Evolutionary conservation across 73 alveolate genomes (phyloP), one percentile per base, ranked within the genome.

Genomic region (Paramecium pentaurelia): DNA sequence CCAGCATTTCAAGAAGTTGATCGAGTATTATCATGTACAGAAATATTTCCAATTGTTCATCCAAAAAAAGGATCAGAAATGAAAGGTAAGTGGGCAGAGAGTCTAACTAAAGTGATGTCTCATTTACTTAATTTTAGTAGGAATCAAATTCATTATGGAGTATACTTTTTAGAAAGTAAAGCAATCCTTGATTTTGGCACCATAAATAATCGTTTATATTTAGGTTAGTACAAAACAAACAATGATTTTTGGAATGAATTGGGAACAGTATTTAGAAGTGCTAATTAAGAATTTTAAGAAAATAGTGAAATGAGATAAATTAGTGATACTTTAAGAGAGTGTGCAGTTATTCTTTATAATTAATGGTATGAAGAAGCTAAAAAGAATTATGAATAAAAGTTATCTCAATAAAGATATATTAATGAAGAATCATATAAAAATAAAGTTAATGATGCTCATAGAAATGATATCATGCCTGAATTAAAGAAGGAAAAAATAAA

Each of bases 1-100:
- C 92, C 94, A 12, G 77, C 94, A 58, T 89, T 45, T 54, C 16
- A 38, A 71, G 94, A 89, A 71, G 94, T 89, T 12, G 94, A 89
- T 71, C 90, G 94, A 45, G 60, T 89, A 40, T 45, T 89, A 40
- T 60, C 86, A 32, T 89, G 94, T 30, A 95, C 98, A 22, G 93
- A 86, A 25, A 77, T 97, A 44, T 96, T 97, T 91, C 98, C 97
- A 0, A 97, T 97, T 27, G 94, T 97, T 8, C 99, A 97, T 83
- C 99, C 99, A 12, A 60, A 96, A 28, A 93, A 97, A 49, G 97
- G 98, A 27, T 77, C 92, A 51, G 94, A 58, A 47, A 92, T 96
- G 27, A 70, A 70, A 64, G 98, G 97, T 18, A 93, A 91, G 84
- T 96, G 98, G 98, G 71, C 88, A 37, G 94, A 89, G 40, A 40